A percentile compares a stretch with the other conserved stretches of the same genome.
phyloP scores from a whole-genome alignment of 2,329 filamentous ascomycete genomes.

The Teratosphaeria zuluensis region DNA sequence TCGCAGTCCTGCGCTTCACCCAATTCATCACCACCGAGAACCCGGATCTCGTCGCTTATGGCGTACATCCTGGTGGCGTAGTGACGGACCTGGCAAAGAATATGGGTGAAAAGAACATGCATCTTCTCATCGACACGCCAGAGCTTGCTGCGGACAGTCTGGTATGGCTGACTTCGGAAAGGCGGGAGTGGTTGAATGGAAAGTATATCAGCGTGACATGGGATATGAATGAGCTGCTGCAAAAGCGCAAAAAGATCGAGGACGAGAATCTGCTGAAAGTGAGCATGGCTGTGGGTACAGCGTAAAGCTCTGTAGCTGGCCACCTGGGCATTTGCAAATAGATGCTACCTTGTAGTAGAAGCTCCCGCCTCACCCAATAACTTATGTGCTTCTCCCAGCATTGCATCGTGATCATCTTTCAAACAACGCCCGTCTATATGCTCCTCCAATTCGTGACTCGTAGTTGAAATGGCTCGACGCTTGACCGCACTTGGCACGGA shows the following conservation, averaged over 20 bases:
- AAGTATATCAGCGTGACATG: conserved; percentile 29
- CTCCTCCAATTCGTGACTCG: neutral
- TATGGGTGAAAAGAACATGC: conserved; percentile 23
- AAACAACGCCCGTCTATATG: neutral
- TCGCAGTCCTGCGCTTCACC: conserved; percentile 35
- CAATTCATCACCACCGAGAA: conserved; percentile 40
- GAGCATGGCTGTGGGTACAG: neutral
- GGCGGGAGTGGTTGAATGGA: conserved; percentile 28
- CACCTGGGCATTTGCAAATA: neutral
- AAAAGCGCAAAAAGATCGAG: neutral
- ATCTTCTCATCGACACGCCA: conserved; percentile 19
- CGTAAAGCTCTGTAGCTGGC: neutral
- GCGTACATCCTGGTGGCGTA: conserved; percentile 37
- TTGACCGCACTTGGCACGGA: neutral
- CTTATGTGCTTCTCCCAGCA: too few relatives aligned
- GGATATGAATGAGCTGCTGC: conserved; percentile 30
- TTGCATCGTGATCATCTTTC: neutral
- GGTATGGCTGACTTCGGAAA: conserved; percentile 24
- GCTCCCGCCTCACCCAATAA: neutral
- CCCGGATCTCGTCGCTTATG: conserved; percentile 30
- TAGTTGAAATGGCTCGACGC: neutral
- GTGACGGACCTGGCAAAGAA: conserved; percentile 30
- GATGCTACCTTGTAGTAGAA: neutral
- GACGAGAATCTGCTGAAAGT: neutral
- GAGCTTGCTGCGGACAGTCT: conserved; percentile 23